phyloP scores from a whole-genome alignment of 306 rosid species.

The Amphicarpaea edgeworthii region DNA sequence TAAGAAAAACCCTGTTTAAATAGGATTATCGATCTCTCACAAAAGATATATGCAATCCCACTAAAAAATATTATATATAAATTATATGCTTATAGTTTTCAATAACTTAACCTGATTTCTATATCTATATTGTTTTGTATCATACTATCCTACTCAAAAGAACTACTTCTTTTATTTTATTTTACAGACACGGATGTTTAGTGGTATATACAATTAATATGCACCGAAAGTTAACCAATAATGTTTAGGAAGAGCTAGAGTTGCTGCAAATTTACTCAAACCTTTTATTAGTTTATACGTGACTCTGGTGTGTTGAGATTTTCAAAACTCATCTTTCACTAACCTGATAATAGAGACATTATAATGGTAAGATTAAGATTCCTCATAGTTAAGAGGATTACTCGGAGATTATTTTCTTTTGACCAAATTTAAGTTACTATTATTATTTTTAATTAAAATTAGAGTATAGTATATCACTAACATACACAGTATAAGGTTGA shows the following conservation, averaged over 20 bases:
- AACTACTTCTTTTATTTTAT: background rate
- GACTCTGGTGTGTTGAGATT: background rate
- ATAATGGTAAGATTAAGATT: background rate
- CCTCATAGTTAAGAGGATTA: background rate
- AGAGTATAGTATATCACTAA: background rate
- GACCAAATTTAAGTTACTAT: background rate
- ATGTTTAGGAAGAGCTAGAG: background rate
- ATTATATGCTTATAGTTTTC: no score
- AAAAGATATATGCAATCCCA: no score
- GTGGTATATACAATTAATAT: background rate
- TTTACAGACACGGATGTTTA: background rate
- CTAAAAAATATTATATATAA: no score
- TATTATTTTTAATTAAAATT: background rate
- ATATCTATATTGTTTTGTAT: no score
- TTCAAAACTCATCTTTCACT: background rate
- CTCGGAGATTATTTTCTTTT: background rate
- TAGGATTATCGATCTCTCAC: background rate
- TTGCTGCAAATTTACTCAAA: background rate
- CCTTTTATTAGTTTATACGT: background rate
- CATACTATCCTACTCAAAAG: no score
- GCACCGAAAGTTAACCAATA: constrained; percentile 7
- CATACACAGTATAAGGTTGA: background rate
- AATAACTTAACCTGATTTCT: no score
- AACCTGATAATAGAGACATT: background rate
- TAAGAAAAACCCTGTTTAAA: background rate